Evolutionary conservation across 352 stramenopile species (phyloP).

Genomic region (Globisporangium alternatum): DNA sequence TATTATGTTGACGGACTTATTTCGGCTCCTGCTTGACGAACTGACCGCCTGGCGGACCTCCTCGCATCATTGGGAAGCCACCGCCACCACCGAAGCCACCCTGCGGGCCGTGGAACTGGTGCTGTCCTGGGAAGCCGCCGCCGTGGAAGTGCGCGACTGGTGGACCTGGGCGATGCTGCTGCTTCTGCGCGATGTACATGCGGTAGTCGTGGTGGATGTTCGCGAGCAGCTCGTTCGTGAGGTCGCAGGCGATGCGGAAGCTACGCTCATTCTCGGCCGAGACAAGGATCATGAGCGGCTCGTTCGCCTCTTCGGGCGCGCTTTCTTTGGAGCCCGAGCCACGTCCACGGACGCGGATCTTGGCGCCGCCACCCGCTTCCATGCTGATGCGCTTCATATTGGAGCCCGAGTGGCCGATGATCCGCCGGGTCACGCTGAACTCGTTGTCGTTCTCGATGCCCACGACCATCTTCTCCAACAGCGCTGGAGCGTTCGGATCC

Average conservation of each 20-base stretch:
- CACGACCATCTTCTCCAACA: conserved; percentile 76
- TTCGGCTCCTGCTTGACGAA: conserved; percentile 17
- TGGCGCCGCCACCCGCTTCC: conserved; percentile 74
- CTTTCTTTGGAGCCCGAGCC: conserved; percentile 80
- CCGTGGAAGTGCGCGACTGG: conserved; percentile 19
- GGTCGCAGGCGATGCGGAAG: conserved; percentile 72
- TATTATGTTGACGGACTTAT: not conserved
- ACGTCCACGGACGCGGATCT: conserved; percentile 81
- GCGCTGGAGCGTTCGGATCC: conserved; percentile 25
- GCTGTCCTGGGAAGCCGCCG: conserved; percentile 7
- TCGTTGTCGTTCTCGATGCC: conserved; percentile 86
- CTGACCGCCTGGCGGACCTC: conserved; percentile 10
- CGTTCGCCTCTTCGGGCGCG: conserved; percentile 59
- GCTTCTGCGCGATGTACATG: conserved; percentile 47
- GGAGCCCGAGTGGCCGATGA: conserved; percentile 74
- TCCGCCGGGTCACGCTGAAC: conserved; percentile 80
- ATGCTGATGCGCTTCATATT: conserved; percentile 89
- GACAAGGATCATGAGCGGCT: conserved; percentile 82
- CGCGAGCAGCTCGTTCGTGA: conserved; percentile 61
- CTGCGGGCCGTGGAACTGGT: conserved; percentile 11
- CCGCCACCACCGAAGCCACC: conserved; percentile 4
- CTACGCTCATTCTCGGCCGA: conserved; percentile 85
- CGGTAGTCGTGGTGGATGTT: conserved; percentile 79
- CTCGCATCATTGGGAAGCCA: conserved; percentile 12
- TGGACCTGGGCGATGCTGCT: conserved; percentile 12